Conservation (phyloP, 2,329 filamentous ascomycete genomes). For the Emericellopsis cladophorae region DNA sequence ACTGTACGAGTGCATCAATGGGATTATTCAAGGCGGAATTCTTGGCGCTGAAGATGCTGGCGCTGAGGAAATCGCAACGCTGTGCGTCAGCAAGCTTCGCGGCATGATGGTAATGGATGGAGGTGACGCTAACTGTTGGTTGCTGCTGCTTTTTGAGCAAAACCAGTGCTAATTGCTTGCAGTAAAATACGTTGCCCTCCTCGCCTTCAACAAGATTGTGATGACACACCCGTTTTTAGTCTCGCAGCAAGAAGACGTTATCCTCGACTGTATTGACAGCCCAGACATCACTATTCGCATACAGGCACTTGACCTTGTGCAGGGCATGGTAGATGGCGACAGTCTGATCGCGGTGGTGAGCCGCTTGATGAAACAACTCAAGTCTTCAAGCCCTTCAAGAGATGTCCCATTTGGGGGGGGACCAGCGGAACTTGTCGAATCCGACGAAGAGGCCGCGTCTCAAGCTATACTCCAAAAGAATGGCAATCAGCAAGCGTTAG, state of each 20-base stretch:
- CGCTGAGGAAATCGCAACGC: conserved; percentile 78
- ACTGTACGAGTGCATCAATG: conserved; percentile 95
- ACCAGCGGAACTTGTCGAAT: conserved; percentile 29
- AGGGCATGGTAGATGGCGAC: conserved; percentile 84
- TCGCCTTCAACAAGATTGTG: conserved; percentile 94
- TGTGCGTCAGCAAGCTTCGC: conserved; percentile 86
- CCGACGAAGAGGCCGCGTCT: conserved; percentile 34
- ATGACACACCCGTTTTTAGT: conserved; percentile 79
- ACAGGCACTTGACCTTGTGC: conserved; percentile 80
- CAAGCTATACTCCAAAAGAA: conserved; percentile 15
- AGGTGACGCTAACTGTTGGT: conserved; percentile 72
- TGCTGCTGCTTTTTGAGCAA: background rate
- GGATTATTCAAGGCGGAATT: conserved; percentile 94
- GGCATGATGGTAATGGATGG: conserved; percentile 91
- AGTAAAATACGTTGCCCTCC: conserved; percentile 95
- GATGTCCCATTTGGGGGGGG: conserved; percentile 23
- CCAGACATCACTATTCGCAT: conserved; percentile 91
- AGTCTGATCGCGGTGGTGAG: conserved; percentile 77
- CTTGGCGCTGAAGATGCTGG: conserved; percentile 69
- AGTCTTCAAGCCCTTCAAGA: conserved; percentile 42
- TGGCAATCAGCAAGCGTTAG: conserved; percentile 30
- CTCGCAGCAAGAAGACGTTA: conserved; percentile 87
- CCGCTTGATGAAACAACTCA: conserved; percentile 77
- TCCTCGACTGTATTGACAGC: conserved; percentile 91
- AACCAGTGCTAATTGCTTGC: conserved; percentile 5